phyloP scores from a whole-genome alignment of 306 rosid species.

The Vigna hirtella region DNA sequence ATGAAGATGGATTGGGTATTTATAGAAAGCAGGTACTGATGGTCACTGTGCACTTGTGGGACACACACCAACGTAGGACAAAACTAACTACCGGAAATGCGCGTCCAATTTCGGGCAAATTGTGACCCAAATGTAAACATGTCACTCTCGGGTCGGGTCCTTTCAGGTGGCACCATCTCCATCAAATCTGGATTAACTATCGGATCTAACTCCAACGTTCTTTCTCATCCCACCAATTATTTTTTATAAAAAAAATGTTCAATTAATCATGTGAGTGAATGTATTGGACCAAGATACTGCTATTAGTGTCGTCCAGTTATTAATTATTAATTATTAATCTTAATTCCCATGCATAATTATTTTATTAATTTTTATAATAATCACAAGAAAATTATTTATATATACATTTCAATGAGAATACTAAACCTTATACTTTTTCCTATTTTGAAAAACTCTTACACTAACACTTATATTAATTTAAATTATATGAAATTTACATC shows the following conservation, averaged over 20 bases:
- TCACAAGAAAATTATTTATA: no score
- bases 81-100: constrained; percentile 28
- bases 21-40: constrained; percentile 49
- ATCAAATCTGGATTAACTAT: constrained; percentile 48
- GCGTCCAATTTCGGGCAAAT: constrained; percentile 49
- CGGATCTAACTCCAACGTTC: constrained; percentile 44
- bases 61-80: constrained; percentile 49
- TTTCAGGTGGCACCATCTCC: constrained; percentile 42
- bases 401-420: no score
- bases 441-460: no score
- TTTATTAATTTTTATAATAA: neutral
- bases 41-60: constrained; percentile 50
- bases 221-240: constrained; percentile 35
- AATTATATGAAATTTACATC: no score
- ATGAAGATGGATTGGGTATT: constrained; percentile 42
- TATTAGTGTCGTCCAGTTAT: no score
- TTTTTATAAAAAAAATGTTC: neutral
- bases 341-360: no score
- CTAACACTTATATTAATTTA: no score
- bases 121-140: constrained; percentile 39
- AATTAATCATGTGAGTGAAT: neutral
- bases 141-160: constrained; percentile 30
- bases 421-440: no score
- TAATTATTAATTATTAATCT: no score
- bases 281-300: no score